phyloP scores from a whole-genome alignment of 345 rosid genomes.

The Atalantia buxifolia region DNA sequence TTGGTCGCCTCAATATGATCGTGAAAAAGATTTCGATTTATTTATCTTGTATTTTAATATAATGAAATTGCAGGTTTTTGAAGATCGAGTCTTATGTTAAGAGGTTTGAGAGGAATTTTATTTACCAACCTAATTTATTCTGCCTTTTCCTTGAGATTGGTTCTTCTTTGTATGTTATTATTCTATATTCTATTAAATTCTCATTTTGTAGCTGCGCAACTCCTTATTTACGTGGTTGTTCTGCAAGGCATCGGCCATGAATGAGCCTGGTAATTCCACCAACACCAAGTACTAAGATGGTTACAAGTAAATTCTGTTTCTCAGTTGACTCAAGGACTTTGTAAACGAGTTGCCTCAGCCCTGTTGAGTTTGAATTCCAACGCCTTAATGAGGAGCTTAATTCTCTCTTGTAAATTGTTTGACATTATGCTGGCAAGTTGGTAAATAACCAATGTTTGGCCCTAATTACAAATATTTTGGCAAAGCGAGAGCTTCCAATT shows the following conservation, averaged over 20 bases:
- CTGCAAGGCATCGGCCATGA: slow-evolving; percentile 61
- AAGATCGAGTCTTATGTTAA: fast-evolving
- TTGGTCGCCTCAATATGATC: fast-evolving
- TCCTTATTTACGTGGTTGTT: slow-evolving; percentile 26
- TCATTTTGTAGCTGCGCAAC: too few species aligned
- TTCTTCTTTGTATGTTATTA: too few species aligned
- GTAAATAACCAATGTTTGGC: background rate
- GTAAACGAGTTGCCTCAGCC: background rate
- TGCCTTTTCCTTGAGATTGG: fast-evolving
- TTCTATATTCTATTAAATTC: too few species aligned
- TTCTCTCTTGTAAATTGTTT: background rate
- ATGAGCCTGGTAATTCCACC: slow-evolving; percentile 69
- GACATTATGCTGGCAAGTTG: too few species aligned
- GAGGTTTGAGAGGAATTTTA: too few species aligned
- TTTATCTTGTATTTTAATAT: too few species aligned
- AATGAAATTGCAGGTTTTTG: too few species aligned
- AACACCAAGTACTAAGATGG: background rate
- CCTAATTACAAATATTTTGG: background rate
- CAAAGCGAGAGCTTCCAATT: background rate
- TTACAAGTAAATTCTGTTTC: background rate
- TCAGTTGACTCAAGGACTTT: background rate
- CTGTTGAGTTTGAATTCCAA: background rate
- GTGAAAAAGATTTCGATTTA: too few species aligned
- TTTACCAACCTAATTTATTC: too few species aligned
- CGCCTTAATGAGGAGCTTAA: background rate